A percentile compares a stretch with the other conserved stretches of the same genome.
phyloP scores from a whole-genome alignment of 805 yeast species.

The Candida cerambycidarum region DNA sequence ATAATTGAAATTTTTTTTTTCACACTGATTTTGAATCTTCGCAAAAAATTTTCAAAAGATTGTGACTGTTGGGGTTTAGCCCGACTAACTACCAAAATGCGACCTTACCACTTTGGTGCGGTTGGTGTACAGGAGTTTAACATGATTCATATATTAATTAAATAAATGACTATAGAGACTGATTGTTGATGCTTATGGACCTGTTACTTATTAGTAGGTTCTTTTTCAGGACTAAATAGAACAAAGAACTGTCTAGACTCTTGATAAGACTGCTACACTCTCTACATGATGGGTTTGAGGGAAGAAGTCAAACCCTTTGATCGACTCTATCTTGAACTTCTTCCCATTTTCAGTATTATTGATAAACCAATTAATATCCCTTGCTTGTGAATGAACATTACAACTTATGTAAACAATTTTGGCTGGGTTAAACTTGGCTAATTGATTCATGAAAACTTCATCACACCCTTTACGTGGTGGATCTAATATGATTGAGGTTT shows the following conservation, averaged over 20 bases:
- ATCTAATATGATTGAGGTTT: slow-evolving; percentile 89
- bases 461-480: slow-evolving; percentile 99
- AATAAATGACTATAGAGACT: too few relatives aligned
- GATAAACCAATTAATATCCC: slow-evolving; percentile 85
- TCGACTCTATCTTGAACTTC: slow-evolving; percentile 70
- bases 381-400: slow-evolving; percentile 96
- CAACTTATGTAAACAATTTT: slow-evolving; percentile 93
- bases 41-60: background rate
- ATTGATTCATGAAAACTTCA: slow-evolving; percentile 78
- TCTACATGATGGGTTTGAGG: slow-evolving; percentile 73
- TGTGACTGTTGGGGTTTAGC: slow-evolving; percentile 1
- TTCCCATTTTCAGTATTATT: slow-evolving; percentile 62
- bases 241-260: too few relatives aligned
- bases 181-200: too few relatives aligned
- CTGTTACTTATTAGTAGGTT: too few relatives aligned
- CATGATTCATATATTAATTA: too few relatives aligned
- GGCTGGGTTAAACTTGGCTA: slow-evolving; percentile 79
- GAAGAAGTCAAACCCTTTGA: slow-evolving; percentile 89
- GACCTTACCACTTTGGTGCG: too few relatives aligned
- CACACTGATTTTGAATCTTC: background rate
- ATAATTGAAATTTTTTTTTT: slow-evolving; percentile 9
- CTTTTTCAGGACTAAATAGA: too few relatives aligned
- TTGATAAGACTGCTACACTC: slow-evolving; percentile 70
- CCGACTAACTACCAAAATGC: background rate
- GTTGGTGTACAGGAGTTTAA: too few relatives aligned